phyloP scores from a whole-genome alignment of 164 flowering plant genomes.

The Dillenia suffruticosa region DNA sequence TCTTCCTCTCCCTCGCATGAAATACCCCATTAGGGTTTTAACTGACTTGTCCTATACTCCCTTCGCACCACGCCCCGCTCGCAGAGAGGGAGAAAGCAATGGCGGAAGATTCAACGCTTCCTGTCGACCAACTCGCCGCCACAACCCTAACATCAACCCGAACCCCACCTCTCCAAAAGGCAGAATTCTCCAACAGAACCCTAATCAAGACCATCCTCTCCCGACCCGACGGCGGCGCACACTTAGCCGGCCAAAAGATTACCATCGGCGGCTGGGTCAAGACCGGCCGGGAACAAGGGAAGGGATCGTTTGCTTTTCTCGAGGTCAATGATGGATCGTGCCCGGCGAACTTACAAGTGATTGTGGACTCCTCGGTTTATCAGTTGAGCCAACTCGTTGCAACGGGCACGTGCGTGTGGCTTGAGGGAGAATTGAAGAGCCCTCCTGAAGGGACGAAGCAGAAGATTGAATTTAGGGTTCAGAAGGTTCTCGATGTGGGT shows the following conservation, averaged over 20 bases:
- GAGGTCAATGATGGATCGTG: conserved; percentile 91
- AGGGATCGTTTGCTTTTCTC: conserved; percentile 74
- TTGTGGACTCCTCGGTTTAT: conserved; percentile 49
- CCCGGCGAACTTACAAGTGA: conserved; percentile 76
- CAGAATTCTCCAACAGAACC: conserved; percentile 68
- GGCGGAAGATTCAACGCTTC: conserved; percentile 29
- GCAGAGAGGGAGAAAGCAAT: conserved; percentile 6
- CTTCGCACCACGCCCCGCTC: no score
- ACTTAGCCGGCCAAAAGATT: conserved; percentile 53
- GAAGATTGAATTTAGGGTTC: conserved; percentile 72
- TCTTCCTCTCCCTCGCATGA: no score
- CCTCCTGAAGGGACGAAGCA: conserved; percentile 84
- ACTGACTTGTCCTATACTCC: no score
- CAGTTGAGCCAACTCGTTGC: conserved; percentile 48
- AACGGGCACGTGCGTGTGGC: conserved; percentile 74
- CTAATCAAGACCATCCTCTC: conserved; percentile 48
- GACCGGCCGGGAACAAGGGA: conserved; percentile 87
- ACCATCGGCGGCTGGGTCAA: conserved; percentile 89
- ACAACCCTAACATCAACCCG: conserved; percentile 17
- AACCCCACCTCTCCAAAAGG: conserved; percentile 10
- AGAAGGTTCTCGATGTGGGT: conserved; percentile 60
- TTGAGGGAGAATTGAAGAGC: conserved; percentile 61
- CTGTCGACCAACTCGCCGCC: conserved; percentile 23
- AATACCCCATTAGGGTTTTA: no score
- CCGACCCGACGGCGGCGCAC: conserved; percentile 72